Conservation (phyloP, 1,284 basidiomycete species). For the Hymenochaete sp. region DNA sequence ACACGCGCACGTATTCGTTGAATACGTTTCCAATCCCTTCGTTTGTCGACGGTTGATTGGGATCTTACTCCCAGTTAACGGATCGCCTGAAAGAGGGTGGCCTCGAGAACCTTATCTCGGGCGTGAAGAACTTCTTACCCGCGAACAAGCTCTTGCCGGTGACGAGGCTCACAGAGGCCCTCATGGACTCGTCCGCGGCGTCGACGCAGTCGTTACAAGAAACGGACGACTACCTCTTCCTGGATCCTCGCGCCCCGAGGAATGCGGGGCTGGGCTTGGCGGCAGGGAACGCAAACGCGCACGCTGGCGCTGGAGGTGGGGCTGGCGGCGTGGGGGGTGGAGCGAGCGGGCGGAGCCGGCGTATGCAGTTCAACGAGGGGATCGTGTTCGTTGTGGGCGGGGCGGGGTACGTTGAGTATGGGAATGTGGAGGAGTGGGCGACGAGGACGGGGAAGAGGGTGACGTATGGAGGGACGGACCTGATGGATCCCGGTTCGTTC, state of each 20-base stretch:
- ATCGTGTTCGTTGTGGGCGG: slow-evolving; percentile 96
- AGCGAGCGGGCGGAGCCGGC: slow-evolving; percentile 40
- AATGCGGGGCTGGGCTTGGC: slow-evolving; percentile 44
- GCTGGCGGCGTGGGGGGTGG: slow-evolving; percentile 27
- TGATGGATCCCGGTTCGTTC: slow-evolving; percentile 84
- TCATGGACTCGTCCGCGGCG: slow-evolving; percentile 93
- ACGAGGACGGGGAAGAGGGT: slow-evolving; percentile 72
- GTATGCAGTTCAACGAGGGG: slow-evolving; percentile 83
- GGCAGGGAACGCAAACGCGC: too few species aligned
- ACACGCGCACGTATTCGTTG: too few species aligned
- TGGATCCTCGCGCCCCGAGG: slow-evolving; percentile 81
- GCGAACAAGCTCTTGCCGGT: slow-evolving; percentile 90
- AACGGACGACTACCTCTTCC: slow-evolving; percentile 92
- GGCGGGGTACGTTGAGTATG: slow-evolving; percentile 95
- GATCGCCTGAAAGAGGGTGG: slow-evolving; percentile 92
- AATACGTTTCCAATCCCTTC: neutral
- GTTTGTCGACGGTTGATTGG: slow-evolving; percentile 10
- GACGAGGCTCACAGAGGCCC: slow-evolving; percentile 86
- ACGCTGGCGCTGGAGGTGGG: slow-evolving; percentile 32
- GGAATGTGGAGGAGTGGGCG: slow-evolving; percentile 92
- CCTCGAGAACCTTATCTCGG: slow-evolving; percentile 91
- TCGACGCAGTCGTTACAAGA: slow-evolving; percentile 90
- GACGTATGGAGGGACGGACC: slow-evolving; percentile 95
- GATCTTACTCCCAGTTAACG: slow-evolving; percentile 51
- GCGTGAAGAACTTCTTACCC: slow-evolving; percentile 97